Conservation (phyloP, 495 filamentous ascomycete species). For the Talaromyces adpressus region DNA sequence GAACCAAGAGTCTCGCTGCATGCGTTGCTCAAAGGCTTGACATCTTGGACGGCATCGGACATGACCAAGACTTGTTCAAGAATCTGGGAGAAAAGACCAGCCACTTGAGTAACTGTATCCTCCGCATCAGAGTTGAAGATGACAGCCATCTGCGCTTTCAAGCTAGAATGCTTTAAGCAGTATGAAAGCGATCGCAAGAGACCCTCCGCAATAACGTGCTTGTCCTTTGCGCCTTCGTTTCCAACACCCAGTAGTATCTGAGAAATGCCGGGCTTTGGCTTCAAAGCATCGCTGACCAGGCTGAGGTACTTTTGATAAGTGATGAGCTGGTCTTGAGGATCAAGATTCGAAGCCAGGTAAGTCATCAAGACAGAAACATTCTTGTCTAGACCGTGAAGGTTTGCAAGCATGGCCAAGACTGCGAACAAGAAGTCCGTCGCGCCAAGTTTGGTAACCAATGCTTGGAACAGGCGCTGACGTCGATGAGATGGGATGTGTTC, state of each 20-base stretch:
- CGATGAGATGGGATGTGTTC: conserved; percentile 88
- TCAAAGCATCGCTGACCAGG: conserved; percentile 63
- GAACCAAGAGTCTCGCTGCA: conserved; percentile 64
- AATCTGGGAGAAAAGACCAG: conserved; percentile 59
- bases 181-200: conserved; percentile 47
- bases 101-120: conserved; percentile 49
- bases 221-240: conserved; percentile 54
- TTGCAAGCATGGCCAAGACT: conserved; percentile 40
- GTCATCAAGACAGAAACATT: conserved; percentile 38
- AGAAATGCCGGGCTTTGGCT: conserved; percentile 62
- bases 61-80: conserved; percentile 61
- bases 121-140: conserved; percentile 29
- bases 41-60: conserved; percentile 50
- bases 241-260: conserved; percentile 57
- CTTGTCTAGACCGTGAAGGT: conserved; percentile 37
- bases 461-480: conserved; percentile 70
- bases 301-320: conserved; percentile 66
- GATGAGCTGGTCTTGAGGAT: conserved; percentile 56
- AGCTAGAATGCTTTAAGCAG: conserved; percentile 36
- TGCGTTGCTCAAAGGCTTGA: conserved; percentile 54
- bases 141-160: conserved; percentile 34
- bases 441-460: conserved; percentile 72
- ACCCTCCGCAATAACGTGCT: conserved; percentile 51
- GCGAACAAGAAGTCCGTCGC: conserved; percentile 62
- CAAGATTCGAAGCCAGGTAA: conserved; percentile 42